Conservation (phyloP, 805 yeast genomes). For the Komagataella populi region DNA sequence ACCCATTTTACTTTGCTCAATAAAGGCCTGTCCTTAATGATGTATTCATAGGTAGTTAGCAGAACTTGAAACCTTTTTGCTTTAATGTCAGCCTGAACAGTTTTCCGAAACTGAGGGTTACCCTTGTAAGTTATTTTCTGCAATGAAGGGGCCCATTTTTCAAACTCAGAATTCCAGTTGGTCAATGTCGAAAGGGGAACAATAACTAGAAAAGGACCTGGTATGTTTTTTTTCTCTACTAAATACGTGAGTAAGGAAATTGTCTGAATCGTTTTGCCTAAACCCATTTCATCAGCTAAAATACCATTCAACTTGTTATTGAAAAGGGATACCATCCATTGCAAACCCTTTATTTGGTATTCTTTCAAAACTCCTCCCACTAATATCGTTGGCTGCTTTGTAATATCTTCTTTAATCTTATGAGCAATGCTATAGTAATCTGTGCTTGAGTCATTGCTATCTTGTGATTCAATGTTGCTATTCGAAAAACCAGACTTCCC, state of each 20-base stretch:
- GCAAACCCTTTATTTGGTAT: slow-evolving; percentile 53
- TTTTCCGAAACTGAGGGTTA: slow-evolving; percentile 56
- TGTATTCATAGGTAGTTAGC: slow-evolving; percentile 72
- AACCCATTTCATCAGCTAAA: slow-evolving; percentile 56
- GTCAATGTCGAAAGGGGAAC: slow-evolving; percentile 79
- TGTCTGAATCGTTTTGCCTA: slow-evolving; percentile 64
- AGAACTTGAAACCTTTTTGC: slow-evolving; percentile 63
- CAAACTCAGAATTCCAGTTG: slow-evolving; percentile 78
- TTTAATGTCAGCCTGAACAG: slow-evolving; percentile 49
- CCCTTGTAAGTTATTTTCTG: slow-evolving; percentile 69
- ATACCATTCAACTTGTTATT: slow-evolving; percentile 52
- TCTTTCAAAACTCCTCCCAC: slow-evolving; percentile 75
- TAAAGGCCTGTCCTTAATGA: slow-evolving; percentile 63
- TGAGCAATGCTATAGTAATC: slow-evolving; percentile 82
- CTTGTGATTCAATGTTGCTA: slow-evolving; percentile 19
- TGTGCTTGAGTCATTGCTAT: slow-evolving; percentile 48
- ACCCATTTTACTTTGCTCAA: slow-evolving; percentile 61
- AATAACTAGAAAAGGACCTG: slow-evolving; percentile 63
- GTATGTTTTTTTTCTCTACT: slow-evolving; percentile 49
- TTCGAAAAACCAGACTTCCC: slow-evolving; percentile 1
- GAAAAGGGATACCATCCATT: slow-evolving; percentile 55
- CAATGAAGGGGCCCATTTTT: slow-evolving; percentile 78
- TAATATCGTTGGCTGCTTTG: slow-evolving; percentile 51
- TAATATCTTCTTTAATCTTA: slow-evolving; percentile 50
- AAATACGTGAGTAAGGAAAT: slow-evolving; percentile 63